Evolutionary conservation across 2,329 filamentous ascomycete species (phyloP), one percentile per base, ranked within the genome.

Genomic region (Raffaelea ambrosiae): DNA sequence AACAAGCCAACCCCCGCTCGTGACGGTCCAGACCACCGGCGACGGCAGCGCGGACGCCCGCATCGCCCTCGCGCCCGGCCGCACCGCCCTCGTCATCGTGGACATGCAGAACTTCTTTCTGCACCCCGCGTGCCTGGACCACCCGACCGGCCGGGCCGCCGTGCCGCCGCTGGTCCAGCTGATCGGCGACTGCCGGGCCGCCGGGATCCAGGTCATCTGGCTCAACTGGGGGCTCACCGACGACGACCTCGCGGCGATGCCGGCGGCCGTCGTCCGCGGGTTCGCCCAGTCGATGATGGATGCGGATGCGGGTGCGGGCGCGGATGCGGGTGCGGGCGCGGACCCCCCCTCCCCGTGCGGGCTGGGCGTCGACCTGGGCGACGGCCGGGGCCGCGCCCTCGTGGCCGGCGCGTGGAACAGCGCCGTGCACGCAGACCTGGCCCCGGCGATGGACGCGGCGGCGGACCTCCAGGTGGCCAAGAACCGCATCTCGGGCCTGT

Each of bases 51-150:
- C 67, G n/a, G 73, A 42, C 73, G 76, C 60, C 70, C 74, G 67
- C 71, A 76, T 61, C 75, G 76, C 55, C 72, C 67, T 65, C 74
- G 76, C 57, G 19, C 68, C 73, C 4, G 47, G 55, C 11, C 63
- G 63, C 19, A 68, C 67, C 11, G 74, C 53, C 1, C 48, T 55
- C 16, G 49, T 55, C 2, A 36, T 55, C 5, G 48, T 55, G 33
- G 75, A 78, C 59, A 74, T 78, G 70, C 75, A 79, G 58, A 79
- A 77, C 57, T 76, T 69, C 62, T 77, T 77, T 55, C 62, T 78
- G 22, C 66, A 60, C 60, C 63, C 55, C 42, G 59, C 45, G 44
- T 76, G 58, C 57, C 68, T 60, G 54, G 60, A 58, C 40, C 69
- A 66, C 50, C 63, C 61, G 33, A 62, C 59, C 57, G 75, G 58